Evolutionary conservation across 305 asterid genomes (phyloP), one percentile per base, ranked within the genome.

Genomic region (Plantago coronopus): DNA sequence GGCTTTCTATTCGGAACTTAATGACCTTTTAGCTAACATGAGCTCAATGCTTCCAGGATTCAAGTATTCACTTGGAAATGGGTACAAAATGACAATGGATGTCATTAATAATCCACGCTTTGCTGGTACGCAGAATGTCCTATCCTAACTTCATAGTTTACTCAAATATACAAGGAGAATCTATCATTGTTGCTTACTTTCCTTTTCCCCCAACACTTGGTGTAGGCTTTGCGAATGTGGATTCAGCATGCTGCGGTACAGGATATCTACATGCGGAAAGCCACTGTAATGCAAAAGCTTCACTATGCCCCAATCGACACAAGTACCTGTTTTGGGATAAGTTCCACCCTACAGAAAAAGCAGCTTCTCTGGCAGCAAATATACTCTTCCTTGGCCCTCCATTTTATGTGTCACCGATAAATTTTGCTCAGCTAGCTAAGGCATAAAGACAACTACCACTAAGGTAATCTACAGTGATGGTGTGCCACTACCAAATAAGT

Each of bases 301-400:
- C 62, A 17, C 65, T 85, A 12, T 85, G 91, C 62, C 17, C 77
- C 9, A 76, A 79, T 45, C 83, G 86, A 9, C 45, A 60, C 15
- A 67, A 70, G 62, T 78, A 75, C 49, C 56, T 83, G 58, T 88
- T 88, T 78, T 85, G 95, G 95, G 96, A 85, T 67, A 4, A 17
- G 58, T 83, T 49, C 61, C 96, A 88, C 69, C 93, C 96, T 1
- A 78, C 90, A 0, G 75, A 72, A 18, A 81, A 71, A 58, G 89
- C 95, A 11, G 65, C 87, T 49, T 54, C 12, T 48, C 68, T 79
- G 42, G 91, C 86, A 43, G 89, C 95, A 20, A 59, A 54, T 17
- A 79, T 83, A 10, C 90, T 88, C 42, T 85, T 66, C 59, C 47
- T 17, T 7, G 38, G 38, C 7, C 38, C 38, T 2, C 4, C 38